phyloP scores from a whole-genome alignment of 2,329 filamentous ascomycete genomes.

The Neopestalotiopsis sp. region DNA sequence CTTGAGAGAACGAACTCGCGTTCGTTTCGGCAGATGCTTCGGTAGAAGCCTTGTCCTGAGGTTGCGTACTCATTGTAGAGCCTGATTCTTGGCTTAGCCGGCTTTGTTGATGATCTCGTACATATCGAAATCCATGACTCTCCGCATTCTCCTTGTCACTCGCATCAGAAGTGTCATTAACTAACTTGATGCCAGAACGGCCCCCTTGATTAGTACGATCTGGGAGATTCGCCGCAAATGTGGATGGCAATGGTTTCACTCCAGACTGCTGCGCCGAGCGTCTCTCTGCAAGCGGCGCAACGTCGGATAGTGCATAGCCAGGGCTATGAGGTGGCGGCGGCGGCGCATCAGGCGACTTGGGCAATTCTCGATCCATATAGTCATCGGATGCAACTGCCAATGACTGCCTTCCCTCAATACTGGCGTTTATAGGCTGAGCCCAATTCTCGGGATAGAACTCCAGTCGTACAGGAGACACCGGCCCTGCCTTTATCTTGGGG shows the following conservation, averaged over 20 bases:
- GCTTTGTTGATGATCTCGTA: slow-evolving; percentile 37
- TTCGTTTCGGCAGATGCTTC: slow-evolving; percentile 62
- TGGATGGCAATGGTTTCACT: slow-evolving; percentile 26
- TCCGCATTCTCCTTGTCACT: slow-evolving; percentile 27
- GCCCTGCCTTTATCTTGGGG: slow-evolving; percentile 55
- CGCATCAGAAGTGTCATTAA: slow-evolving; percentile 23
- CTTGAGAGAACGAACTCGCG: slow-evolving; percentile 61
- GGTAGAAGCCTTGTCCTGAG: slow-evolving; percentile 47
- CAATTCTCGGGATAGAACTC: slow-evolving; percentile 60
- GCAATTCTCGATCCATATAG: slow-evolving; percentile 35
- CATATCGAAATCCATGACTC: slow-evolving; percentile 25
- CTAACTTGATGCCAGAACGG: slow-evolving; percentile 21
- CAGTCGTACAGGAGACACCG: slow-evolving; percentile 61
- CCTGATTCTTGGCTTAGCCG: slow-evolving; percentile 61
- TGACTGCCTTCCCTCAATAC: slow-evolving; percentile 48
- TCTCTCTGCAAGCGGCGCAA: slow-evolving; percentile 20
- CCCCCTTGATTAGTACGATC: slow-evolving; percentile 30
- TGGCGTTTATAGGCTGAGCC: slow-evolving; percentile 56
- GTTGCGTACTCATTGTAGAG: slow-evolving; percentile 55
- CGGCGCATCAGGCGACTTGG: slow-evolving; percentile 41
- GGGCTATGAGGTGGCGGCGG: slow-evolving; percentile 45
- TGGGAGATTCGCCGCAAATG: slow-evolving; percentile 27
- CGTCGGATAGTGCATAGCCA: slow-evolving; percentile 24
- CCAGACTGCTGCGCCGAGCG: slow-evolving; percentile 23
- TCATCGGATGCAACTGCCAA: background rate